A percentile compares a stretch with the other conserved stretches of the same genome.
Conservation (phyloP, 1,284 basidiomycete species). For the Puccinia novopanici region DNA sequence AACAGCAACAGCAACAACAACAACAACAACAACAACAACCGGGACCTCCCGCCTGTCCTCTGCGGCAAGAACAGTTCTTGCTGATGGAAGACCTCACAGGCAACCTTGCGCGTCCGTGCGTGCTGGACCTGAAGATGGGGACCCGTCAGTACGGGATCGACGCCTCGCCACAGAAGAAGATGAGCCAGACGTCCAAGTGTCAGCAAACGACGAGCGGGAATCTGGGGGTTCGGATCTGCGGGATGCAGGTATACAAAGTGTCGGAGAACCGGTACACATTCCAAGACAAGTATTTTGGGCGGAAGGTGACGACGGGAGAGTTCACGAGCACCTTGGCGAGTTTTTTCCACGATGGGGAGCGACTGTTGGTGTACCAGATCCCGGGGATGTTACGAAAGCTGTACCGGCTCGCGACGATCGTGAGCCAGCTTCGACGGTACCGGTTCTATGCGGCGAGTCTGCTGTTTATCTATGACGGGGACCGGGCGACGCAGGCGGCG, state of each 20-base stretch:
- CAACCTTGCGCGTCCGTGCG: constrained; percentile 86
- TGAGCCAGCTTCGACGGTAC: constrained; percentile 83
- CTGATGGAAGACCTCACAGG: constrained; percentile 99
- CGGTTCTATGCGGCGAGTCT: constrained; percentile 97
- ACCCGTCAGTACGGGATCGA: constrained; percentile 97
- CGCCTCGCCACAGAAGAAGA: constrained; percentile 87
- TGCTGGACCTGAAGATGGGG: constrained; percentile 98
- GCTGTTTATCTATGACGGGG: constrained; percentile 96
- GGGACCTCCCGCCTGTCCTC: constrained; percentile 55
- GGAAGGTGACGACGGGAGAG: constrained; percentile 80
- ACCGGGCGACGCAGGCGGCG: constrained; percentile 61
- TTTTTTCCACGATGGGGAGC: constrained; percentile 83
- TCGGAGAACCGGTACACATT: constrained; percentile 78
- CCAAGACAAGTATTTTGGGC: constrained; percentile 95
- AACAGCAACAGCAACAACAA: constrained; percentile 44
- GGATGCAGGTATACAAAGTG: constrained; percentile 97
- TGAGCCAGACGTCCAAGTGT: constrained; percentile 96
- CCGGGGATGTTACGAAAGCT: constrained; percentile 87
- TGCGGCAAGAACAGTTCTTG: constrained; percentile 94
- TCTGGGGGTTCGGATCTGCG: constrained; percentile 89
- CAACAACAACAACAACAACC: background rate
- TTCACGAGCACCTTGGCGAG: constrained; percentile 78
- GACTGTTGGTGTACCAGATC: constrained; percentile 84
- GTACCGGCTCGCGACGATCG: constrained; percentile 87
- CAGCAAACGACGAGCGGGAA: constrained; percentile 89